phyloP scores from a whole-genome alignment of 768 basidiomycete genomes.

The Mrakia hoshinonis region DNA sequence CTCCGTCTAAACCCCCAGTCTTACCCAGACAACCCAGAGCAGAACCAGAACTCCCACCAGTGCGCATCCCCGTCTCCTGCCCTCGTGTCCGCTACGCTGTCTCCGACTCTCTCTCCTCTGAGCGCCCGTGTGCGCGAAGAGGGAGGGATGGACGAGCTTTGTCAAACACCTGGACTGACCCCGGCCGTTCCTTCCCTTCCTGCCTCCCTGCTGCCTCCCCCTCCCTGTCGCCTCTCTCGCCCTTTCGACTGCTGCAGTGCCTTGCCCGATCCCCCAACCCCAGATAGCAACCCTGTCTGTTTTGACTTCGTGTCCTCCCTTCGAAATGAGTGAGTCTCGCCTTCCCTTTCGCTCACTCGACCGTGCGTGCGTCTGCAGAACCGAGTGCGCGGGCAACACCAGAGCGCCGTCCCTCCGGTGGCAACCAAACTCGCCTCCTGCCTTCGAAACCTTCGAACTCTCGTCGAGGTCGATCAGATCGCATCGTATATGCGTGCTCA shows the following conservation, averaged over 20 bases:
- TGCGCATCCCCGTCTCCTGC: too few species aligned
- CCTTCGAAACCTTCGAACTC: neutral
- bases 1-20: too few species aligned
- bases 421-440: neutral
- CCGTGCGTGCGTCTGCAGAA: too few species aligned
- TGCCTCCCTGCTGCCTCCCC: neutral
- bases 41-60: too few species aligned
- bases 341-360: neutral
- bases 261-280: neutral
- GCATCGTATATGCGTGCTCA: neutral
- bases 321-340: slow-evolving; percentile 10
- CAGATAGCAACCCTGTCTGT: neutral
- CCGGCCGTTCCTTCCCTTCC: neutral
- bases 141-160: too few species aligned
- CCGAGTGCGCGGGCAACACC: neutral
- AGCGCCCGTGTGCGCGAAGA: too few species aligned
- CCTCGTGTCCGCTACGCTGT: too few species aligned
- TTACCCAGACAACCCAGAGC: too few species aligned
- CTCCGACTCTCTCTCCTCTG: neutral
- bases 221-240: neutral
- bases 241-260: neutral
- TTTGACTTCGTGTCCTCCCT: neutral
- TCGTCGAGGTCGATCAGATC: neutral
- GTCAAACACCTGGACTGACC: too few species aligned
- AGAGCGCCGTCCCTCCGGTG: neutral